Evolutionary conservation across 129 eudicot genomes (phyloP), one percentile per base, ranked within the genome.

Genomic region (Flaveria sonorensis): DNA sequence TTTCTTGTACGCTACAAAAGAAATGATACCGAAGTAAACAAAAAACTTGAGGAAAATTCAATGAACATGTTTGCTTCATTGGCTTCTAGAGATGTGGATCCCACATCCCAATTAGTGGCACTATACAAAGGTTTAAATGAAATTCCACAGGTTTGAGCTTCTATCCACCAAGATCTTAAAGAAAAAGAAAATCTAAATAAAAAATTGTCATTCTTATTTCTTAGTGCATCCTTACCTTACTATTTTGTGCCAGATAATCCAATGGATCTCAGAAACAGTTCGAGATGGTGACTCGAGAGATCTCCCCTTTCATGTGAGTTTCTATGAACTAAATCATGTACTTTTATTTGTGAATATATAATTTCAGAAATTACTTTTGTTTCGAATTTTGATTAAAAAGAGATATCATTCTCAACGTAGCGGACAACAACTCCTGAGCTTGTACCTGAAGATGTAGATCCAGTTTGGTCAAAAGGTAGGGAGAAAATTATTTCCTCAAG

Each of bases 81-180:
- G 81, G 83, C 84, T 76, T 76, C 87, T 0, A 74, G 66, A 20
- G 96, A 89, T 45, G 59, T 79, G 10, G 99, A 91, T 75, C 97
- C 97, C 76, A 92, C 90, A 32, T 86, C 92, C 70, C 95, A 92
- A 62, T 85, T 95, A 50, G 99, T 95, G 70, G 97, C 99, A 5
- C 78, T 88, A 68, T 95, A 95, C 87, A 88, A 91, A 79, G 99
- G 99, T 75, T 83, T 89, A 20, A 75, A 69, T 61, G 96, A 89
- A 80, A 76, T 81, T 26, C 78, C 87, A 20, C 89, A 91, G 96
- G 99, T 94, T 73, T 79, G 83, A 64, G 65, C 62, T 53, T 75
- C 77, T 79, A 52, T 77, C 30, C 67, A 21, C 65, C 50, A 10
- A 72, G 51, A 4, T 36, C 10, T 30, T 42, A 1, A 62, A 62